Conservation (phyloP, 2,329 filamentous ascomycete species). For the Exophiala aquamarina region DNA sequence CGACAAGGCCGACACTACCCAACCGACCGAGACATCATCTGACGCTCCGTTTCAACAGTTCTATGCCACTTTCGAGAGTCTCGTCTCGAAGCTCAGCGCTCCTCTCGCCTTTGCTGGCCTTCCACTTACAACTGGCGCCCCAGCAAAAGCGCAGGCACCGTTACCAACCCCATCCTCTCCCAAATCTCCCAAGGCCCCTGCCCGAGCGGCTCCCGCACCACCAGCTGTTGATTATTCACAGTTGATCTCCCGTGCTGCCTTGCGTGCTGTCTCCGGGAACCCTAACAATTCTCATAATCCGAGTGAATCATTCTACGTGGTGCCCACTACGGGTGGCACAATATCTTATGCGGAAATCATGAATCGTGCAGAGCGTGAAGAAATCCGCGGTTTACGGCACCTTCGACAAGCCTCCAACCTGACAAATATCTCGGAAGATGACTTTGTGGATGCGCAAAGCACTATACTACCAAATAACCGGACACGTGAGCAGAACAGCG, state of each 20-base stretch:
- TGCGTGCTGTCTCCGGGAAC: constrained; percentile 73
- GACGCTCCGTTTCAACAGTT: constrained; percentile 88
- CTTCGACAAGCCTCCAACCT: constrained; percentile 39
- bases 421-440: constrained; percentile 71
- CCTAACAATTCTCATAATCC: constrained; percentile 58
- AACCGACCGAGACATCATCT: constrained; percentile 31
- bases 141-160: constrained; percentile 16
- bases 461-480: constrained; percentile 45
- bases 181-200: constrained; percentile 11
- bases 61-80: constrained; percentile 85
- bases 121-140: constrained; percentile 60
- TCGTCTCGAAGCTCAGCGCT: constrained; percentile 85
- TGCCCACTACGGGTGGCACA: constrained; percentile 86
- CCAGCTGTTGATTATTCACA: constrained; percentile 73
- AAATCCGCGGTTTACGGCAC: constrained; percentile 34
- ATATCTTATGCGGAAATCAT: constrained; percentile 91
- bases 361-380: constrained; percentile 49
- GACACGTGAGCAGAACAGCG: constrained; percentile 35
- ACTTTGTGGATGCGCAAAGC: constrained; percentile 86
- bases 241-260: constrained; percentile 80
- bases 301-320: constrained; percentile 83
- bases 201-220: constrained; percentile 18
- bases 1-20: constrained; percentile 31
- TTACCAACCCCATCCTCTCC: constrained; percentile 2
- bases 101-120: constrained; percentile 91